Evolutionary conservation across 139 green algal species (phyloP), one percentile per base, ranked within the genome.

Genomic region (Chlamydomonas sp.): DNA sequence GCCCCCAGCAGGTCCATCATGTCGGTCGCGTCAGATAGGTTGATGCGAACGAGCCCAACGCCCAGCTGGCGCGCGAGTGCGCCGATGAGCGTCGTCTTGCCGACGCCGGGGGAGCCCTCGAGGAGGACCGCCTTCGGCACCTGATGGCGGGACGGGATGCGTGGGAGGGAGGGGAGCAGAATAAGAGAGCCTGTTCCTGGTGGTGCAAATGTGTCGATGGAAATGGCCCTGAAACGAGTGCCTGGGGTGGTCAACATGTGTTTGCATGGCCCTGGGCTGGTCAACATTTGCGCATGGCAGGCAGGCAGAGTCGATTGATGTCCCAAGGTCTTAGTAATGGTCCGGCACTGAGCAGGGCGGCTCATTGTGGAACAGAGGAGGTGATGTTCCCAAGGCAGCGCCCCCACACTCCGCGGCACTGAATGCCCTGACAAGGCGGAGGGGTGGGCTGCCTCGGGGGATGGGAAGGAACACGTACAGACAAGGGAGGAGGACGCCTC

Each of bases 1-100:
- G 94, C 89, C 0, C 95, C 95, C 65, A 99, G 85, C 50, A 99
- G 81, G 63, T 99, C 95, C 87, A 97, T 97, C 90, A 99, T 99
- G 81, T 99, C 95, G 0, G 94, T 99, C 77, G 99, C 91, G 78
- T 97, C 90, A 35, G 76, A 89, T 49, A 98, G 81, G 80, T 99
- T 99, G 79, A 99, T 96, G 71, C 95, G 88, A 38, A 98, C 85
- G 58, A 95, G 73, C 49, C 57, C 35, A 29, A 87, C 83, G 1
- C 73, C 67, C 20, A 72, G 39, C 63, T 70, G 59, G 16, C 13
- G 26, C 20, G 94, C 90, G 5, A 99, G 63, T 8, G 93, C 93
- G 0, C 88, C 75, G 1, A 99, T 79, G 35, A 99, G 79, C 13
- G 73, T 90, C 31, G 88, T 99, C 86, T 99, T 99, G 60, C 95